A percentile compares a stretch with the other conserved stretches of the same genome.
Evolutionary conservation across 1,284 basidiomycete genomes (phyloP).

Genomic region (Ganoderma multipileum): DNA sequence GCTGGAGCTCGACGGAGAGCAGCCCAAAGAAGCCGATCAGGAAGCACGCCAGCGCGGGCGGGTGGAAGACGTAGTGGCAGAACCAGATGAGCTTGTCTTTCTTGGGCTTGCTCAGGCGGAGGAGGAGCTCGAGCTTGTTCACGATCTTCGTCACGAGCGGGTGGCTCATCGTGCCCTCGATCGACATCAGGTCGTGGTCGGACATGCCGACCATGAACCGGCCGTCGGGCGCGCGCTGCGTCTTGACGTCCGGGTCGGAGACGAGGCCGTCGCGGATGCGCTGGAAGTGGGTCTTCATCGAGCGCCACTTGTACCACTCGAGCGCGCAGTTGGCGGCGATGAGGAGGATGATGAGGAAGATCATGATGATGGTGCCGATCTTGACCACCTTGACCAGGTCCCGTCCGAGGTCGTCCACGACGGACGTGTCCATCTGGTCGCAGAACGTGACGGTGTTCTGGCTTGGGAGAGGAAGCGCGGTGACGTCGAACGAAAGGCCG

Average conservation of each 20-base stretch:
- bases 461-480: constrained; percentile 76
- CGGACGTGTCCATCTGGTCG: constrained; percentile 76
- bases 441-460: constrained; percentile 76
- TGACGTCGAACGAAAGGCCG: constrained; percentile 72
- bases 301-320: constrained; percentile 85
- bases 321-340: constrained; percentile 69
- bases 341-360: constrained; percentile 66
- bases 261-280: constrained; percentile 78
- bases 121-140: constrained; percentile 55
- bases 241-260: constrained; percentile 63
- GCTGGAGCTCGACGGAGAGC: constrained; percentile 88
- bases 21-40: constrained; percentile 91
- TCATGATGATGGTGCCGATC: constrained; percentile 77
- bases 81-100: constrained; percentile 81
- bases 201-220: constrained; percentile 56
- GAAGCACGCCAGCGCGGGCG: constrained; percentile 88
- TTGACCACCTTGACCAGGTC: constrained; percentile 81
- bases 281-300: constrained; percentile 66
- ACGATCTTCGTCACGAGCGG: constrained; percentile 74
- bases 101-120: constrained; percentile 63
- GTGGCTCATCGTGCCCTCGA: constrained; percentile 70
- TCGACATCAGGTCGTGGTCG: constrained; percentile 79
- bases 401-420: constrained; percentile 83
- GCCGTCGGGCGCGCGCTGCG: constrained; percentile 45
- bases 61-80: constrained; percentile 88